Conservation (phyloP, 768 basidiomycete genomes). For the Gymnopilus junonius region DNA sequence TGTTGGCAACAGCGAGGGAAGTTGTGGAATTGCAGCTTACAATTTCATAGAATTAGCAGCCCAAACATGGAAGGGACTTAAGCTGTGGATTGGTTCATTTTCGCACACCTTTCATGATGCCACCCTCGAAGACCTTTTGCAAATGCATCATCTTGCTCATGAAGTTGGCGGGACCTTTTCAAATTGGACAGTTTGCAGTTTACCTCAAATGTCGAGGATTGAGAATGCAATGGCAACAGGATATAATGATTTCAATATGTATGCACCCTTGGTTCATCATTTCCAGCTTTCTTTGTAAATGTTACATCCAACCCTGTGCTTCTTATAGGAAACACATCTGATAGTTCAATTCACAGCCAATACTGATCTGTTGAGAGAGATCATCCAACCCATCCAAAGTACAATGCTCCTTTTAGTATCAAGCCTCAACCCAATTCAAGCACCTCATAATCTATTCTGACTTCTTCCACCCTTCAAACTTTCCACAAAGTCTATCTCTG, state of each 20-base stretch:
- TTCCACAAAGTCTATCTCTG: too few species aligned
- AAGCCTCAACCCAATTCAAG: too few species aligned
- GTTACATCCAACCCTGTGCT: too few species aligned
- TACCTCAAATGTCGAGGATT: too few species aligned
- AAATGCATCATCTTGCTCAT: background rate
- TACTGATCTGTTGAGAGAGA: too few species aligned
- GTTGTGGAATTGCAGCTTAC: slow-evolving; percentile 22
- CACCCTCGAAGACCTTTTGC: slow-evolving; percentile 5
- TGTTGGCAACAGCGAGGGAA: slow-evolving; percentile 14
- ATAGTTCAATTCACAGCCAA: background rate
- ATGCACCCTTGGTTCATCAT: background rate
- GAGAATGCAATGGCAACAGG: background rate
- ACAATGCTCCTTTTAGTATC: too few species aligned
- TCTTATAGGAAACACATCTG: too few species aligned
- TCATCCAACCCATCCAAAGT: too few species aligned
- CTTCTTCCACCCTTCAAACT: too few species aligned
- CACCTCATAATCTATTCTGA: too few species aligned
- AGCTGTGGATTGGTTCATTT: slow-evolving; percentile 6
- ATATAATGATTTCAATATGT: background rate
- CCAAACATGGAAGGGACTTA: slow-evolving; percentile 9
- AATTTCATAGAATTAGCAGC: too few species aligned
- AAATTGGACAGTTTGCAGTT: background rate
- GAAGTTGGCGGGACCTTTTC: background rate
- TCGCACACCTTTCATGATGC: slow-evolving; percentile 15
- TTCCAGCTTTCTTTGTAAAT: background rate